Conservation (phyloP, 2,329 filamentous ascomycete species). For the Colletotrichum nymphaeae region DNA sequence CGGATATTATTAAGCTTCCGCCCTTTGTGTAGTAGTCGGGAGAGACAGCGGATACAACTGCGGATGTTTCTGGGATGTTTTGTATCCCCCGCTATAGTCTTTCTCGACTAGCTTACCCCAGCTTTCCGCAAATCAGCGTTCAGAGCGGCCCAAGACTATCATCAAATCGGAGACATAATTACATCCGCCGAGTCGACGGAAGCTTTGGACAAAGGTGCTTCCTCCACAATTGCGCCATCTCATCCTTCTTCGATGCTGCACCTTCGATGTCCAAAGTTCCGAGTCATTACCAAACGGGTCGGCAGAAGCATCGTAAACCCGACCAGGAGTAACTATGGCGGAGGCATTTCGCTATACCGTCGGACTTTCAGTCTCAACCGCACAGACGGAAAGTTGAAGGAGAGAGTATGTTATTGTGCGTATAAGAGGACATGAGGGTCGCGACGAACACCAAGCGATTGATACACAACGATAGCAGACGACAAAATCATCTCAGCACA, state of each 20-base stretch:
- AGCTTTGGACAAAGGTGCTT: background rate
- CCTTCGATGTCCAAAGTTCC: background rate
- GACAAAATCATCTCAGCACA: background rate
- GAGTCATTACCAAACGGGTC: background rate
- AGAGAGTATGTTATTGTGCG: too few relatives aligned
- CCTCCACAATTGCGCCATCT: background rate
- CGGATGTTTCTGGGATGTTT: slow-evolving; percentile 2
- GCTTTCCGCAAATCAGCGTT: background rate
- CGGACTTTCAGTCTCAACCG: background rate
- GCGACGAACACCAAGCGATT: background rate
- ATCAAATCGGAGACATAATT: background rate
- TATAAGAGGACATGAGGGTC: background rate
- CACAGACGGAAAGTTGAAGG: background rate
- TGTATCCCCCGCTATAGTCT: background rate
- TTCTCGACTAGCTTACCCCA: background rate
- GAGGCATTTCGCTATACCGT: background rate
- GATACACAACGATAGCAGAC: background rate
- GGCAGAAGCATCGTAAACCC: background rate
- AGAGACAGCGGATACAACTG: background rate
- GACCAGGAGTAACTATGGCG: background rate
- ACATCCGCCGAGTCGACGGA: background rate
- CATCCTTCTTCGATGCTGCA: background rate
- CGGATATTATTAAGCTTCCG: slow-evolving; percentile 19
- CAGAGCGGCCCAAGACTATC: background rate
- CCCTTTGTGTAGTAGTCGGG: background rate